phyloP scores from a whole-genome alignment of 306 rosid genomes.

The Fragaria vesca region DNA sequence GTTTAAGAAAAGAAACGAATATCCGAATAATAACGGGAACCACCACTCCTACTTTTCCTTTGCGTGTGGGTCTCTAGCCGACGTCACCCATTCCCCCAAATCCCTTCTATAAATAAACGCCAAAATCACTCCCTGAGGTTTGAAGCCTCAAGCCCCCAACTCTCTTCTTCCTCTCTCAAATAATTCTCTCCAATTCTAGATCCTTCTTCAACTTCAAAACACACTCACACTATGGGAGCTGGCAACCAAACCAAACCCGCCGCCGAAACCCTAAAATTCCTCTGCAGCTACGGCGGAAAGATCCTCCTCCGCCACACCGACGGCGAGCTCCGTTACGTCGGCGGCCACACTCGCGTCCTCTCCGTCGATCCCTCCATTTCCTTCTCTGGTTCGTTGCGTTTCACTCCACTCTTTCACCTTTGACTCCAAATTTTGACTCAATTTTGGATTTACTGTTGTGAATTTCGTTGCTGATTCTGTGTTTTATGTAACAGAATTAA shows the following conservation, averaged over 20 bases:
- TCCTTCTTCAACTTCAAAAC: not conserved
- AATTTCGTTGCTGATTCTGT: not conserved
- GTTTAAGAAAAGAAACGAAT: conserved; percentile 16
- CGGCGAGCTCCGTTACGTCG: conserved; percentile 74
- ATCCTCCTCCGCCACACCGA: conserved; percentile 72
- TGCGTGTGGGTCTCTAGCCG: conserved; percentile 39
- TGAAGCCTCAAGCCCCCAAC: conserved; percentile 17
- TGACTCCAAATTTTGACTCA: not conserved
- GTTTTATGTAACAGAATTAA: conserved; percentile 44
- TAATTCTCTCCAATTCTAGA: not conserved
- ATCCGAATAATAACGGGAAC: conserved; percentile 20
- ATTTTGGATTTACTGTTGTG: not conserved
- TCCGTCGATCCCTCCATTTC: conserved; percentile 55
- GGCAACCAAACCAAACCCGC: conserved; percentile 5
- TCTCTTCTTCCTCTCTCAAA: not conserved
- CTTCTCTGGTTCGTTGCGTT: conserved; percentile 48
- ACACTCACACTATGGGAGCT: conserved; percentile 1
- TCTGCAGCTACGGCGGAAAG: conserved; percentile 87
- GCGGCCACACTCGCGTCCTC: conserved; percentile 84
- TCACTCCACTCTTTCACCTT: not conserved
- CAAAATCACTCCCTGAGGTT: conserved; percentile 40
- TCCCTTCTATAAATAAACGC: conserved; percentile 41
- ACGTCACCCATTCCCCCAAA: not conserved
- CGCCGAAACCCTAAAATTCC: conserved; percentile 47
- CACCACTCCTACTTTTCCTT: conserved; percentile 4